These are phyloP conservation scores for Nelumbo lutea DNA, from an alignment of 164 flowering plant species.

Conservation along the genomic window DNA sequence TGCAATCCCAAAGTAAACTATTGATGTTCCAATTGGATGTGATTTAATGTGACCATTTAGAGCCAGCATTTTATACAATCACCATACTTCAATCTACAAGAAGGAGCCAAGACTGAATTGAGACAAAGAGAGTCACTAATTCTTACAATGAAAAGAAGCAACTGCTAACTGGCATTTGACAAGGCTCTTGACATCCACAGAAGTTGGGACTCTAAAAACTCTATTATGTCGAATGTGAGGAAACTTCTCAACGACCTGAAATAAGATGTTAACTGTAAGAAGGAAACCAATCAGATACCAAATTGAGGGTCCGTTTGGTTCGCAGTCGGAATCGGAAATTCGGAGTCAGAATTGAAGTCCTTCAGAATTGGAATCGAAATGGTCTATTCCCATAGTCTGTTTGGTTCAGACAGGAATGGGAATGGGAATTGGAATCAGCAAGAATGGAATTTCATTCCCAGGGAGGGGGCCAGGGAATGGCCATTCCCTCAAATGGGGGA, in stretches of 20 bases:
- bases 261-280: neutral
- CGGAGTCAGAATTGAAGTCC: too few species aligned
- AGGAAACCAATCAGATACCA: neutral
- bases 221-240: conserved; percentile 68
- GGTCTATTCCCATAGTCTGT: too few species aligned
- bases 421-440: too few species aligned
- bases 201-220: conserved; percentile 43
- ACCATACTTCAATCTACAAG: neutral
- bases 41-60: neutral
- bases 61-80: neutral
- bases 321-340: too few species aligned
- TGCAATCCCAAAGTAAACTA: too few species aligned
- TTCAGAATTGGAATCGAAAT: too few species aligned
- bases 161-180: conserved; percentile 83
- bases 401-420: too few species aligned
- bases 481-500: too few species aligned
- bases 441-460: too few species aligned
- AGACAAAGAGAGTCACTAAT: neutral
- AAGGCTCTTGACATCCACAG: conserved; percentile 40
- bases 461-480: too few species aligned
- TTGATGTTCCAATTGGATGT: neutral
- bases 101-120: neutral
- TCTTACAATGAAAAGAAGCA: conserved; percentile 55
- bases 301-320: neutral
- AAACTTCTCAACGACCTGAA: conserved; percentile 72